Percentiles rank a stretch among this genome's conserved stretches.
phyloP scores from a whole-genome alignment of 75 land plant genomes.

The Pinus tabuliformis region DNA sequence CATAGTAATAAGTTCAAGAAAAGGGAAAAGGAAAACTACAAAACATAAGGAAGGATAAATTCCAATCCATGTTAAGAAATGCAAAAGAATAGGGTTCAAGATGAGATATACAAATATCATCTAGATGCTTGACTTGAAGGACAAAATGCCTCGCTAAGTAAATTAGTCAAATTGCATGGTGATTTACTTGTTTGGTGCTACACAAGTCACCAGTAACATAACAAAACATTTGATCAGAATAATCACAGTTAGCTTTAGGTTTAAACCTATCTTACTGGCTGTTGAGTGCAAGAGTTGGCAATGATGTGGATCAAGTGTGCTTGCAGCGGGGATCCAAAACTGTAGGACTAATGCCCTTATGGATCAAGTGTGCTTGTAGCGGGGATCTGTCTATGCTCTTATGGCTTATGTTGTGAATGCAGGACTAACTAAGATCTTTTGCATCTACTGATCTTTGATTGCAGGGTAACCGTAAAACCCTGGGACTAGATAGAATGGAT shows the following conservation, averaged over 20 bases:
- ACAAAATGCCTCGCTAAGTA: neutral
- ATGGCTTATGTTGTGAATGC: too few relatives aligned
- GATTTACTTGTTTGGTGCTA: neutral
- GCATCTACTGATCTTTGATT: too few relatives aligned
- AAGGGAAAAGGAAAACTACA: neutral
- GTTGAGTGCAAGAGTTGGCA: too few relatives aligned
- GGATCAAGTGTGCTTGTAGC: too few relatives aligned
- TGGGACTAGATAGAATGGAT: too few relatives aligned
- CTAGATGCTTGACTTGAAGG: neutral
- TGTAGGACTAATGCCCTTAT: too few relatives aligned
- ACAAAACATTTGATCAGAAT: neutral
- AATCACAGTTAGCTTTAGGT: neutral
- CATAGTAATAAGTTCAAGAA: neutral
- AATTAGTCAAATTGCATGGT: neutral
- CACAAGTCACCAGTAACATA: neutral
- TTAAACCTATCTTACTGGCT: neutral
- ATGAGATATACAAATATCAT: neutral
- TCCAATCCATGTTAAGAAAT: neutral
- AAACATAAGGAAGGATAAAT: neutral
- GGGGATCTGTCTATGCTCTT: too few relatives aligned
- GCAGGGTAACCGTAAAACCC: too few relatives aligned
- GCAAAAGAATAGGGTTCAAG: neutral
- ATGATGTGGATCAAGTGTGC: too few relatives aligned
- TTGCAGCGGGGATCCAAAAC: too few relatives aligned
- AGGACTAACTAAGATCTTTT: too few relatives aligned